Evolutionary conservation across 1,139 yeast species (phyloP).

Genomic region (Magnusiomyces suaveolens): DNA sequence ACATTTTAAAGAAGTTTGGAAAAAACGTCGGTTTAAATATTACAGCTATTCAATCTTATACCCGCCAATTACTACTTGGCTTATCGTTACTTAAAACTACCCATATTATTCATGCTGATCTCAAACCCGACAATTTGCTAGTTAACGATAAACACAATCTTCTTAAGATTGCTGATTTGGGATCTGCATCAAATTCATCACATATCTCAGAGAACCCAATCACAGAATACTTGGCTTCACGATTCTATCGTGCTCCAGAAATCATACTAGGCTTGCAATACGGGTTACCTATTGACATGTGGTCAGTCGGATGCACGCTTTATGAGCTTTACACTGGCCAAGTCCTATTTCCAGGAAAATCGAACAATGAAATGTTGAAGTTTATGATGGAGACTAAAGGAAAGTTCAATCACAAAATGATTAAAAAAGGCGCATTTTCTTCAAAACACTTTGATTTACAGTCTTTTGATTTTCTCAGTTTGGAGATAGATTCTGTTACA

Average conservation of each 20-base stretch:
- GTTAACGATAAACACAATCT: constrained; percentile 73
- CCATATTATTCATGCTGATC: constrained; percentile 75
- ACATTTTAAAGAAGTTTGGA: constrained; percentile 69
- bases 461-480: constrained; percentile 23
- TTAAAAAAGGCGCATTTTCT: constrained; percentile 26
- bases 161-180: constrained; percentile 80
- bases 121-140: constrained; percentile 80
- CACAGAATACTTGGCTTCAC: constrained; percentile 78
- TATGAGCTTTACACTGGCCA: constrained; percentile 80
- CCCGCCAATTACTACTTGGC: constrained; percentile 69
- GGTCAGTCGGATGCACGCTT: constrained; percentile 89
- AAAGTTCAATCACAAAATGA: constrained; percentile 27
- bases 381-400: constrained; percentile 31
- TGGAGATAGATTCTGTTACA: constrained; percentile 24
- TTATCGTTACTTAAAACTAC: constrained; percentile 70
- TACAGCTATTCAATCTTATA: constrained; percentile 72
- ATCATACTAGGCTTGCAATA: constrained; percentile 71
- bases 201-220: constrained; percentile 52
- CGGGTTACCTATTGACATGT: constrained; percentile 70
- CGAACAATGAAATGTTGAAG: constrained; percentile 31
- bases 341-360: constrained; percentile 70
- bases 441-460: constrained; percentile 28
- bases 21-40: constrained; percentile 53
- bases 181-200: constrained; percentile 55
- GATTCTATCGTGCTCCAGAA: constrained; percentile 91